phyloP scores from a whole-genome alignment of 257 asterid genomes.

The Lantana camara region DNA sequence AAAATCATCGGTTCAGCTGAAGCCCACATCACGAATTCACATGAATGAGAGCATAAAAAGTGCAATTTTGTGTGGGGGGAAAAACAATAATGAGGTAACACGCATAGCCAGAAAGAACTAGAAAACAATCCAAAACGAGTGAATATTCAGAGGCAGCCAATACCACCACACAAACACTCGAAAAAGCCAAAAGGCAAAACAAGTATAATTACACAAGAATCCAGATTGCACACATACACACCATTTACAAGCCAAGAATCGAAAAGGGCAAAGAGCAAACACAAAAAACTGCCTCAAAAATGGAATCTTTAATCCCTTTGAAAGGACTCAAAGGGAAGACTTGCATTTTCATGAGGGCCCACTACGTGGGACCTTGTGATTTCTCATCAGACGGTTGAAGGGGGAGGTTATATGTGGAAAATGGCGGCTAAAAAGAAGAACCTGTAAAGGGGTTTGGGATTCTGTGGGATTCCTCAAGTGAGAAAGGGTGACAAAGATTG shows the following conservation, averaged over 20 bases:
- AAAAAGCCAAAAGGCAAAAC: neutral
- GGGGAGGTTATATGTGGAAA: conserved; percentile 11
- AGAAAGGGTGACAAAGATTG: conserved; percentile 11
- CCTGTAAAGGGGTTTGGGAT: neutral
- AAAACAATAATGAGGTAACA: conserved; percentile 30
- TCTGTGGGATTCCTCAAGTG: conserved; percentile 21
- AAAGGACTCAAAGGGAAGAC: conserved; percentile 52
- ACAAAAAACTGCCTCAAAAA: conserved; percentile 19
- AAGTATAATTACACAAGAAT: conserved; percentile 17
- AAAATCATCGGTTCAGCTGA: conserved; percentile 1
- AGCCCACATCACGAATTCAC: conserved; percentile 27
- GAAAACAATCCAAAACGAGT: conserved; percentile 31
- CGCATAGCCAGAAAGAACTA: conserved; percentile 25
- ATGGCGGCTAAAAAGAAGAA: conserved; percentile 35
- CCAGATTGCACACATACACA: conserved; percentile 25
- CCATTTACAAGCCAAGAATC: neutral
- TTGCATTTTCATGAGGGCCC: conserved; percentile 43
- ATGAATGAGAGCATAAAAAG: conserved; percentile 17
- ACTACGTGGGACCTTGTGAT: conserved; percentile 28
- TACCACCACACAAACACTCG: conserved; percentile 15
- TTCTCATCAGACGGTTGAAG: neutral
- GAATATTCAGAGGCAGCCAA: conserved; percentile 18
- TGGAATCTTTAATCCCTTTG: conserved; percentile 45
- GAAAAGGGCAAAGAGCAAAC: conserved; percentile 5
- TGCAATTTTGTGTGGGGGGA: neutral